Conservation (phyloP, 495 filamentous ascomycete species). For the Neurospora sp. region DNA sequence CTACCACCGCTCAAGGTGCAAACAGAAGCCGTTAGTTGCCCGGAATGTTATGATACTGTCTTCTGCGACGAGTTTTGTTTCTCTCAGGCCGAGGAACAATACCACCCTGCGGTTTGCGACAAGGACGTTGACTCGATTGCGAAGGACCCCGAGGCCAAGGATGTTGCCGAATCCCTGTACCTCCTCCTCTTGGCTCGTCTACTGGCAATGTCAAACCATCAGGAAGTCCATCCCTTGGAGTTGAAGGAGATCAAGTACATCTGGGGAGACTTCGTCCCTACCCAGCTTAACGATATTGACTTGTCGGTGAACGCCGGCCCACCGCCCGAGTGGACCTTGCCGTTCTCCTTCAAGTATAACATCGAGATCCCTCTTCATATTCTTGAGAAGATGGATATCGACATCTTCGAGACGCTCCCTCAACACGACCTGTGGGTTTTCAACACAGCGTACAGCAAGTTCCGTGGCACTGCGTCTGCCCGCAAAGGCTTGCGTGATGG, state of each 20-base stretch:
- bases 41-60: slow-evolving; percentile 69
- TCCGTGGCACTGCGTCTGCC: slow-evolving; percentile 83
- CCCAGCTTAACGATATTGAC: slow-evolving; percentile 37
- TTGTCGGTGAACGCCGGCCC: slow-evolving; percentile 38
- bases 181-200: slow-evolving; percentile 67
- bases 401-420: slow-evolving; percentile 58
- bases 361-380: slow-evolving; percentile 75
- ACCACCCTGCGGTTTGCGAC: slow-evolving; percentile 82
- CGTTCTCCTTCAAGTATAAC: slow-evolving; percentile 81
- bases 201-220: slow-evolving; percentile 77
- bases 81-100: slow-evolving; percentile 55
- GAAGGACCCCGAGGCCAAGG: slow-evolving; percentile 61
- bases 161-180: slow-evolving; percentile 70
- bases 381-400: slow-evolving; percentile 81
- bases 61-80: slow-evolving; percentile 76
- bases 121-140: slow-evolving; percentile 71
- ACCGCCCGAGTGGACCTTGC: slow-evolving; percentile 57
- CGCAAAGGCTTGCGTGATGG: slow-evolving; percentile 61
- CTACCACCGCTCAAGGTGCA: slow-evolving; percentile 48
- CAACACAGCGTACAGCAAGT: slow-evolving; percentile 88
- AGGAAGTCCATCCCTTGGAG: slow-evolving; percentile 70
- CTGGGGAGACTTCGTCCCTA: slow-evolving; percentile 67
- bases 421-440: slow-evolving; percentile 83
- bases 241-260: slow-evolving; percentile 82
- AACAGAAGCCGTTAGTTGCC: slow-evolving; percentile 47